Conservation (phyloP, 148 eudicot genomes). For the Diospyros kaki region DNA sequence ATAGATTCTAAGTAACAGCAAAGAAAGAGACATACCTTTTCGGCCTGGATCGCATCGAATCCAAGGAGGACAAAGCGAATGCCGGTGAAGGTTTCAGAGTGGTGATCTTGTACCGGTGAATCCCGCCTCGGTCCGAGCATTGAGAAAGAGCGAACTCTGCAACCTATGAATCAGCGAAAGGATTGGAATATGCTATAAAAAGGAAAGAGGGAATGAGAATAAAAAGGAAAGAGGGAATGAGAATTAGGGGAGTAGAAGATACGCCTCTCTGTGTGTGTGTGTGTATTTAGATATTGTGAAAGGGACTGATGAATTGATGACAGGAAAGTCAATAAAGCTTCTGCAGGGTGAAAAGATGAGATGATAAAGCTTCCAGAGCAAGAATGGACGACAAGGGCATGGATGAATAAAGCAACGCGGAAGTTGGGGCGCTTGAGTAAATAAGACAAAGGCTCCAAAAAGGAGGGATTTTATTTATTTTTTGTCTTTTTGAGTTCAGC, state of each 20-base stretch:
- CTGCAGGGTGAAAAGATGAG: no score
- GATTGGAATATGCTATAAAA: slow-evolving; percentile 11
- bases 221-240: slow-evolving; percentile 16
- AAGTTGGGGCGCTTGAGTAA: no score
- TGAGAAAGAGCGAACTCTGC: slow-evolving; percentile 8
- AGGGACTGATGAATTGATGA: no score
- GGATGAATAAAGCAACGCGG: background rate
- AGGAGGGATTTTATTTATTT: slow-evolving; percentile 4
- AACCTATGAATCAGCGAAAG: background rate
- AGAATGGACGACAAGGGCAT: no score
- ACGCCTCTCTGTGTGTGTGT: background rate
- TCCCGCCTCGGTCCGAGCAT: slow-evolving; percentile 27
- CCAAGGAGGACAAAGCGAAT: slow-evolving; percentile 57
- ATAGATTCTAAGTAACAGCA: background rate
- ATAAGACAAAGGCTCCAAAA: background rate
- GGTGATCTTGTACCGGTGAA: slow-evolving; percentile 15
- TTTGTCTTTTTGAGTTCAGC: slow-evolving; percentile 15
- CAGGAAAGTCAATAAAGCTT: no score
- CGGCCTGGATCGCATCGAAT: slow-evolving; percentile 35
- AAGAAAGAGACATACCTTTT: slow-evolving; percentile 26
- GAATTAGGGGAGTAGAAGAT: background rate
- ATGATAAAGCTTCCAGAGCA: no score
- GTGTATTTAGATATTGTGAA: background rate
- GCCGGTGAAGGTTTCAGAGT: slow-evolving; percentile 34
- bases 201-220: slow-evolving; percentile 8